Conservation (phyloP, 2,329 filamentous ascomycete species). For the Scopulariopsis brevicaulis region DNA sequence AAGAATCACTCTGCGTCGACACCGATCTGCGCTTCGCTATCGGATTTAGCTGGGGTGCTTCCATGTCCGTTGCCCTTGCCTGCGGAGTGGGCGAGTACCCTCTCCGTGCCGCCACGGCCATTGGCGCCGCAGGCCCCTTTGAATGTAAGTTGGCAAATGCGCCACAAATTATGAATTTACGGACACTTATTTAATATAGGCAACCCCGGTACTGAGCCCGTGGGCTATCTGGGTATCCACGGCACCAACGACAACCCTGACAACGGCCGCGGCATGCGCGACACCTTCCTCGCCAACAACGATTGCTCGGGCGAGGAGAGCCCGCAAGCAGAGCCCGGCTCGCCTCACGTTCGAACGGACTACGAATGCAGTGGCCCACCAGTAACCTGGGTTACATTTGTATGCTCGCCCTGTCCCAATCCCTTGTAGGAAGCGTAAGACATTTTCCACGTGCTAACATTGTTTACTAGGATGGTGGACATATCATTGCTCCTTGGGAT, state of each 20-base stretch:
- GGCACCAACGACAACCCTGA: slow-evolving; percentile 21
- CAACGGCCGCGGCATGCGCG: slow-evolving; percentile 20
- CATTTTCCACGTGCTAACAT: too few relatives aligned
- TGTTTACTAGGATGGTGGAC: too few relatives aligned
- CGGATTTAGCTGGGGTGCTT: slow-evolving; percentile 28
- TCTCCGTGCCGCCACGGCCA: too few relatives aligned
- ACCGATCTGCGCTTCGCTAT: slow-evolving; percentile 26
- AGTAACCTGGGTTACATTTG: too few relatives aligned
- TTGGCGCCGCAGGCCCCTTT: too few relatives aligned
- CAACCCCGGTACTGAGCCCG: slow-evolving; percentile 12
- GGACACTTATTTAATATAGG: too few relatives aligned
- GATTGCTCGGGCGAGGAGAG: slow-evolving; percentile 16
- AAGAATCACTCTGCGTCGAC: slow-evolving; percentile 28
- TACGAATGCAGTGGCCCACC: slow-evolving; percentile 11
- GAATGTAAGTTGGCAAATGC: too few relatives aligned
- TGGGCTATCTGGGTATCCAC: slow-evolving; percentile 24
- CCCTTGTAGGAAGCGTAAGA: too few relatives aligned
- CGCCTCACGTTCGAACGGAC: slow-evolving; percentile 13
- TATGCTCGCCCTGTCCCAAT: too few relatives aligned
- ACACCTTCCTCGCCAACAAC: slow-evolving; percentile 21
- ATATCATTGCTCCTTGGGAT: too few relatives aligned
- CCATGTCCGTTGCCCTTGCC: slow-evolving; percentile 27
- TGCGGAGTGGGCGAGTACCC: slow-evolving; percentile 20
- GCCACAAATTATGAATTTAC: too few relatives aligned
- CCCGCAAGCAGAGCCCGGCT: slow-evolving; percentile 11